phyloP scores from a whole-genome alignment of 305 asterid genomes.

The Caryopteris hybrid region DNA sequence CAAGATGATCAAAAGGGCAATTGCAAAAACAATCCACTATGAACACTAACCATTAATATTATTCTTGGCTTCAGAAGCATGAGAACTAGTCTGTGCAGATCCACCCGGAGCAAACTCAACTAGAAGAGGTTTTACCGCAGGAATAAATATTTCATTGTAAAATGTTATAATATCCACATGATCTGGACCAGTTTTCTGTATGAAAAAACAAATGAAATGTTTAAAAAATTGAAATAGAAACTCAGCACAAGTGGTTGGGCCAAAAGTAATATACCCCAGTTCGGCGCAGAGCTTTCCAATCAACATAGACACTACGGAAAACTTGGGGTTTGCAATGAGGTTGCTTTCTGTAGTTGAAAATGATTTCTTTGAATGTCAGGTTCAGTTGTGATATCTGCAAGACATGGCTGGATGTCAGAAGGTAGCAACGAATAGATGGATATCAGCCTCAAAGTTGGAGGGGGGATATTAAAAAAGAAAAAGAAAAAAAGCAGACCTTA shows the following conservation, averaged over 20 bases:
- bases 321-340: slow-evolving; percentile 99
- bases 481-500: slow-evolving; percentile 66
- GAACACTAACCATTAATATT: slow-evolving; percentile 52
- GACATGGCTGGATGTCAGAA: slow-evolving; percentile 14
- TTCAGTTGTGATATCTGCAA: slow-evolving; percentile 90
- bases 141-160: slow-evolving; percentile 87
- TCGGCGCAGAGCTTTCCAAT: slow-evolving; percentile 57
- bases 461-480: too few relatives aligned
- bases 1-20: not conserved
- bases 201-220: slow-evolving; percentile 11
- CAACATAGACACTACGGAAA: slow-evolving; percentile 89
- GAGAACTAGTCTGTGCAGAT: slow-evolving; percentile 42
- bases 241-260: not conserved
- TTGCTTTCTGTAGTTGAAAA: slow-evolving; percentile 86
- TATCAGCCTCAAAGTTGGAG: slow-evolving; percentile 19
- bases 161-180: slow-evolving; percentile 91
- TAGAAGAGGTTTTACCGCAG: slow-evolving; percentile 86
- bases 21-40: slow-evolving; percentile 4
- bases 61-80: slow-evolving; percentile 45
- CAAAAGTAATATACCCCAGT: slow-evolving; percentile 47
- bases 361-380: slow-evolving; percentile 93
- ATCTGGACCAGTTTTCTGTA: slow-evolving; percentile 81
- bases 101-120: slow-evolving; percentile 86
- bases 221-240: slow-evolving; percentile 10
- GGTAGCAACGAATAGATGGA: slow-evolving; percentile 2